Evolutionary conservation across 768 basidiomycete genomes (phyloP).

Genomic region (Tephrocybe sp.): DNA sequence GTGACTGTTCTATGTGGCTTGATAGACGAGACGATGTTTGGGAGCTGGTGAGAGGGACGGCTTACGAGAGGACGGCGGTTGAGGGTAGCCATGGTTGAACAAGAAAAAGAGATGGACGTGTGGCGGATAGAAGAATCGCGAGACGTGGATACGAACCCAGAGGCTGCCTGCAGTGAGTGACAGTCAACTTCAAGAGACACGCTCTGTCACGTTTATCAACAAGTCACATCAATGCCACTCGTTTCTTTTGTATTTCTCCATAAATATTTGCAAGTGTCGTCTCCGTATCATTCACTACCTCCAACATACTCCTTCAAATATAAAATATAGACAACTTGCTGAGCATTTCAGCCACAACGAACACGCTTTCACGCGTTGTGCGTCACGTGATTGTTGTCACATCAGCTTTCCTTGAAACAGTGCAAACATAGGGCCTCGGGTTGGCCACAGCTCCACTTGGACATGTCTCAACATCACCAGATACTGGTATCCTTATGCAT

Average conservation of each 20-base stretch:
- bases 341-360: not conserved
- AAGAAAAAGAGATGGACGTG: slow-evolving; percentile 21
- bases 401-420: slow-evolving; percentile 20
- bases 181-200: not conserved
- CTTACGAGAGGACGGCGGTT: slow-evolving; percentile 49
- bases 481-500: no score
- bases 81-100: slow-evolving; percentile 42
- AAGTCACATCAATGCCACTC: slow-evolving; percentile 11
- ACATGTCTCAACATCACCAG: no score
- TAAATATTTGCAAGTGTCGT: not conserved
- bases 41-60: slow-evolving; percentile 35
- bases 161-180: not conserved
- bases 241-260: not conserved
- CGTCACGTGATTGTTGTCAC: slow-evolving; percentile 11
- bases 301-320: not conserved
- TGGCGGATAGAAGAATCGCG: not conserved
- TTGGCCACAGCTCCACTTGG: slow-evolving; percentile 78
- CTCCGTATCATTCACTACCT: no score
- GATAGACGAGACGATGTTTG: slow-evolving; percentile 31
- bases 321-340: no score
- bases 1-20: slow-evolving; percentile 31
- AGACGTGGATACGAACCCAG: not conserved
- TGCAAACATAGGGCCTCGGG: slow-evolving; percentile 63
- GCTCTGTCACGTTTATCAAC: slow-evolving; percentile 16
- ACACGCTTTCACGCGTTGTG: not conserved